Conservation (phyloP, 257 asterid genomes). For the Oldenlandia corymbosa region DNA sequence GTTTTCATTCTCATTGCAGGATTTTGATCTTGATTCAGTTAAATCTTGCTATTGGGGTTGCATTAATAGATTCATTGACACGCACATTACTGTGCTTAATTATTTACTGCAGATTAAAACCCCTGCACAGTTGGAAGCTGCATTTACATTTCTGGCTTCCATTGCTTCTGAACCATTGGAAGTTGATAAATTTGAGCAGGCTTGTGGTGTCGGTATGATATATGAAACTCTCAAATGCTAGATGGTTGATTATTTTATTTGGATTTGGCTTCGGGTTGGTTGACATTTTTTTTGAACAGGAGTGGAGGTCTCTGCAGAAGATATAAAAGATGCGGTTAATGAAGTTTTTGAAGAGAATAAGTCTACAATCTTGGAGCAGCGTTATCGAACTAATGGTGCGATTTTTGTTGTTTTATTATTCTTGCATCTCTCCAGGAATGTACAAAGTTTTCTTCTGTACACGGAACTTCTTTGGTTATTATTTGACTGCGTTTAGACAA, state of each 20-base stretch:
- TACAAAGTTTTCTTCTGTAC: not conserved
- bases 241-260: not conserved
- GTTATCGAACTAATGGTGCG: slow-evolving; percentile 83
- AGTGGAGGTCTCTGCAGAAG: slow-evolving; percentile 69
- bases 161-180: slow-evolving; percentile 49
- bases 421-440: not conserved
- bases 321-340: slow-evolving; percentile 49
- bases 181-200: slow-evolving; percentile 57
- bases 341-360: slow-evolving; percentile 67
- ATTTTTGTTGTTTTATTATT: slow-evolving; percentile 8
- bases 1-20: not conserved
- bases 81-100: not conserved
- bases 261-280: slow-evolving; percentile 1
- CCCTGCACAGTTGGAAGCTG: slow-evolving; percentile 83
- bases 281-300: slow-evolving; percentile 39
- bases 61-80: not conserved
- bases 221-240: too few species aligned
- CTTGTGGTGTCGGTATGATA: slow-evolving; percentile 92
- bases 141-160: slow-evolving; percentile 49
- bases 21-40: not conserved
- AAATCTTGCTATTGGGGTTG: not conserved
- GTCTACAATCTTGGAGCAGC: slow-evolving; percentile 59
- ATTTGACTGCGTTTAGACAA: not conserved
- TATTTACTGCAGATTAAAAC: slow-evolving; percentile 50
- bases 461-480: not conserved